These are phyloP conservation scores for Taxawa tesnikishii DNA, from an alignment of 2,329 filamentous ascomycete genomes.

Conservation along the genomic window DNA sequence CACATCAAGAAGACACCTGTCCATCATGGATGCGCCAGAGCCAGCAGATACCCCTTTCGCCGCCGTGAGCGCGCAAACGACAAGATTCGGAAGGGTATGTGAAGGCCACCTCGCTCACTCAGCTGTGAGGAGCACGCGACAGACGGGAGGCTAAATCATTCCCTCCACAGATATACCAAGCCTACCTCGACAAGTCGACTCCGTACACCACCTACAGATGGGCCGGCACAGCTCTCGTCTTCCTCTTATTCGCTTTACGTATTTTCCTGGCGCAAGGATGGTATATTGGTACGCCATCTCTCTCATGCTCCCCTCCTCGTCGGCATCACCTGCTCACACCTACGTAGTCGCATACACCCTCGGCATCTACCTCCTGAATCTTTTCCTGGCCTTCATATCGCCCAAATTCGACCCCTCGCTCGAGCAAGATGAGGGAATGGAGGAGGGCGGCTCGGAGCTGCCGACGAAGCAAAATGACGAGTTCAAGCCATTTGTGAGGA, in stretches of 20 bases:
- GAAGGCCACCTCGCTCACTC: no score
- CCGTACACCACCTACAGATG: slow-evolving; percentile 85
- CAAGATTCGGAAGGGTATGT: slow-evolving; percentile 57
- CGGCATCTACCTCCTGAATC: slow-evolving; percentile 96
- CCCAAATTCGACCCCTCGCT: slow-evolving; percentile 98
- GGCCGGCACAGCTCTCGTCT: slow-evolving; percentile 64
- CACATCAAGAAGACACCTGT: slow-evolving; percentile 1
- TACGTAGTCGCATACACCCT: slow-evolving; percentile 81
- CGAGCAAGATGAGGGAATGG: slow-evolving; percentile 90
- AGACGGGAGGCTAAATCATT: background rate
- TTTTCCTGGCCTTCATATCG: slow-evolving; percentile 96
- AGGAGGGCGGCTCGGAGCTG: slow-evolving; percentile 69
- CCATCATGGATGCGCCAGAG: slow-evolving; percentile 70
- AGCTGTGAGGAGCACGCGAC: background rate
- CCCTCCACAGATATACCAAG: slow-evolving; percentile 67
- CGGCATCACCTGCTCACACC: slow-evolving; percentile 4
- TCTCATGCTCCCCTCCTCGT: background rate
- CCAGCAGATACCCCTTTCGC: slow-evolving; percentile 90
- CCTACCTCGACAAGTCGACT: slow-evolving; percentile 84
- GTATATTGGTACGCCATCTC: slow-evolving; percentile 69
- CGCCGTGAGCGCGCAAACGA: slow-evolving; percentile 77
- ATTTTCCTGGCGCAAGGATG: slow-evolving; percentile 91
- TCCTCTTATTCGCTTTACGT: slow-evolving; percentile 74
- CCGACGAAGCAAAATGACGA: slow-evolving; percentile 96
- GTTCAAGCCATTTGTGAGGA: slow-evolving; percentile 92